Conservation (phyloP, 768 basidiomycete genomes). For the Xanthoconium stramineum region DNA sequence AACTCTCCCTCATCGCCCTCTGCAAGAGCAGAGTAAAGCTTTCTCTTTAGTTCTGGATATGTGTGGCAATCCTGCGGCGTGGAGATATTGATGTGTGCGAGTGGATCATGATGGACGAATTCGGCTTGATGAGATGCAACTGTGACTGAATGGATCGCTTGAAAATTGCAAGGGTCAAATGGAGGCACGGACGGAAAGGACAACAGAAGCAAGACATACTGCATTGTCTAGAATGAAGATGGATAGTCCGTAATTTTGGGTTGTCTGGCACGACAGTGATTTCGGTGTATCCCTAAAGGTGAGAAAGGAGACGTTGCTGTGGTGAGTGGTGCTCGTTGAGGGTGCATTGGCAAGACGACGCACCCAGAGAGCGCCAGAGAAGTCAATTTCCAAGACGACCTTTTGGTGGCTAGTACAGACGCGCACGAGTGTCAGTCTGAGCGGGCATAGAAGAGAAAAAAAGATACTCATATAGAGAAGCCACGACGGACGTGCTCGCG, state of each 20-base stretch:
- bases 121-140: conserved; percentile 71
- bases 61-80: conserved; percentile 77
- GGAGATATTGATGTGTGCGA: conserved; percentile 60
- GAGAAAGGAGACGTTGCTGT: conserved; percentile 8
- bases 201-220: conserved; percentile 45
- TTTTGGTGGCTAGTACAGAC: conserved; percentile 93
- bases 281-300: conserved; percentile 82
- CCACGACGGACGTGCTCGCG: conserved; percentile 78
- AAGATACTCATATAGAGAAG: conserved; percentile 82
- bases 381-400: conserved; percentile 91
- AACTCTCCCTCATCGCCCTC: conserved; percentile 95
- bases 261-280: conserved; percentile 82
- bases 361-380: conserved; percentile 84
- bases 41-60: conserved; percentile 91
- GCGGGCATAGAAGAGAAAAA: conserved; percentile 19
- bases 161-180: conserved; percentile 22
- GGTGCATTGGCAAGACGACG: conserved; percentile 29
- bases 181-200: conserved; percentile 14
- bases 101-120: conserved; percentile 75
- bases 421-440: conserved; percentile 44
- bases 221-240: conserved; percentile 88
- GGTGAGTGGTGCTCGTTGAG: conserved; percentile 20
- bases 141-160: conserved; percentile 72
- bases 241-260: conserved; percentile 75
- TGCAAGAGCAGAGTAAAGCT: conserved; percentile 83